Conservation (phyloP, 768 basidiomycete species). For the Boletus speciosus region DNA sequence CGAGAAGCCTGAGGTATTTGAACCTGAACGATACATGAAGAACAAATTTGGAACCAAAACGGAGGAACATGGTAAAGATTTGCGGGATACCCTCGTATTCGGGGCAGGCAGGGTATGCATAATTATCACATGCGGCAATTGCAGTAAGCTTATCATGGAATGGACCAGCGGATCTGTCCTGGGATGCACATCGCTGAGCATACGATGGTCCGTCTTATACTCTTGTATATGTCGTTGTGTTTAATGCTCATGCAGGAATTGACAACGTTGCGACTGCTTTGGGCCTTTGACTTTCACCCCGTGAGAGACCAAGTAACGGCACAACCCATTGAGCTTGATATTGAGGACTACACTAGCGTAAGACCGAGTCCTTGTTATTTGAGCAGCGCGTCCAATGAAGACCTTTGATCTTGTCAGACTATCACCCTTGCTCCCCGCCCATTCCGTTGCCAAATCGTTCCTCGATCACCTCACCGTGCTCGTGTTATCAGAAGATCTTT, state of each 20-base stretch:
- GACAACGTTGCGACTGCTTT: slow-evolving; percentile 3
- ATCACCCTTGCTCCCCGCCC: slow-evolving; percentile 4
- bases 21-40: slow-evolving; percentile 1
- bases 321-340: background rate
- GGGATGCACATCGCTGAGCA: slow-evolving; percentile 4
- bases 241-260: background rate
- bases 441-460: slow-evolving; percentile 2
- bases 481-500: slow-evolving; percentile 2
- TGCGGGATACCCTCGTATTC: slow-evolving; percentile 3
- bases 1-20: slow-evolving; percentile 1
- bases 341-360: slow-evolving; percentile 1
- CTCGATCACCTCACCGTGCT: background rate
- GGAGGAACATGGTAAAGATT: slow-evolving; percentile 1
- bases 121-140: background rate
- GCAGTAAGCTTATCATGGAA: background rate
- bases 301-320: background rate
- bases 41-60: slow-evolving; percentile 3
- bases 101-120: slow-evolving; percentile 1
- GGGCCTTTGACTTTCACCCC: slow-evolving; percentile 4
- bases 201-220: background rate
- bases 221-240: background rate
- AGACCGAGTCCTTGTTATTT: background rate
- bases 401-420: background rate
- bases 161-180: slow-evolving; percentile 2
- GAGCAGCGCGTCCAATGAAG: background rate